Conservation (phyloP, 2,329 filamentous ascomycete species). For the Apiospora phragmitis region DNA sequence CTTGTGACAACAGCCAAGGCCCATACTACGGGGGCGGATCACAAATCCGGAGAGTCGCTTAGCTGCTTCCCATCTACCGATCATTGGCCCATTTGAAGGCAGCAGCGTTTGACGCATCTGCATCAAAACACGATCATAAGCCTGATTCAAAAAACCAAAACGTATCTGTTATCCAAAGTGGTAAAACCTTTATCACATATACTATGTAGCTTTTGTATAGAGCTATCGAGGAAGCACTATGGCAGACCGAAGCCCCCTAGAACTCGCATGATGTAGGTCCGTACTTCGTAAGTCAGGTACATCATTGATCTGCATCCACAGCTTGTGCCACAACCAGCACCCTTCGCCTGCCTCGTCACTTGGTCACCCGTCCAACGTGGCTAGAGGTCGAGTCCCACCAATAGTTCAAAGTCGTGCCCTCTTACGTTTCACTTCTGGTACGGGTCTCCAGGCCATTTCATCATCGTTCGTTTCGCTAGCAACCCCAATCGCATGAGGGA, state of each 20-base stretch:
- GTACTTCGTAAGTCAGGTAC: background rate
- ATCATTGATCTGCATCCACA: background rate
- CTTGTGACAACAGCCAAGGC: conserved; percentile 9
- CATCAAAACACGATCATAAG: background rate
- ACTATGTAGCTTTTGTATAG: no score
- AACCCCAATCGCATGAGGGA: background rate
- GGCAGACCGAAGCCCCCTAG: background rate
- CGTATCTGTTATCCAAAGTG: background rate
- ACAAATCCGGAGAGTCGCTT: conserved; percentile 1
- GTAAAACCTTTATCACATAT: background rate
- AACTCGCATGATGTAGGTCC: background rate
- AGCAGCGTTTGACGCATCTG: background rate
- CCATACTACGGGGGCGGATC: conserved; percentile 4
- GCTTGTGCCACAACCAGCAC: background rate
- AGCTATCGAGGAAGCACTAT: no score
- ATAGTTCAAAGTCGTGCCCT: background rate
- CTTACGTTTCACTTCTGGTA: background rate
- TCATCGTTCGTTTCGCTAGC: conserved; percentile 1
- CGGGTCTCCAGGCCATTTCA: background rate
- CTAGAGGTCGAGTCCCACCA: background rate
- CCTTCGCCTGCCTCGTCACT: background rate
- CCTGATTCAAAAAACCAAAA: background rate
- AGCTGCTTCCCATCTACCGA: background rate
- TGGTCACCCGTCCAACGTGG: conserved; percentile 3
- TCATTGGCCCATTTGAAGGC: background rate